Conservation (phyloP, 1,284 basidiomycete genomes). For the Moniliophthora roreri region DNA sequence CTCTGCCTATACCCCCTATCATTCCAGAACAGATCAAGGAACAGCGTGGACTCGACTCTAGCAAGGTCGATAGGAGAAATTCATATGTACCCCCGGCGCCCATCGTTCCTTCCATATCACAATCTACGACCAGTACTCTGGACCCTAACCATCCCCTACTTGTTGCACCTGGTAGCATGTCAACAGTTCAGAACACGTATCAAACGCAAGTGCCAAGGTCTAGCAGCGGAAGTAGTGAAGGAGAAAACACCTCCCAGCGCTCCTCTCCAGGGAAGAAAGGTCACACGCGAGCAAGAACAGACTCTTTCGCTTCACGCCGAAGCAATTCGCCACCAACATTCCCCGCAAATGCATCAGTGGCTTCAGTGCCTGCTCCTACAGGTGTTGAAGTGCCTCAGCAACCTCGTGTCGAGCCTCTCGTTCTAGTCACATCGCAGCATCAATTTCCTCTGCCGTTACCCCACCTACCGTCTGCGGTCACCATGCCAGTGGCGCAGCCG, state of each 20-base stretch:
- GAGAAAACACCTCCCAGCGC: background rate
- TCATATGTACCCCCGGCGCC: background rate
- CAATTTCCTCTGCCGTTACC: background rate
- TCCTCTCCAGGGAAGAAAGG: background rate
- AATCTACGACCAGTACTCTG: constrained; percentile 1
- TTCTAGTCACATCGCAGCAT: background rate
- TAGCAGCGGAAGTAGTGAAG: background rate
- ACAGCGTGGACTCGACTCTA: too few species aligned
- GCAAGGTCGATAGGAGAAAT: too few species aligned
- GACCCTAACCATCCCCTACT: constrained; percentile 3
- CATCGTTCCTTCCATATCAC: background rate
- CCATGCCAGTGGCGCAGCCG: background rate
- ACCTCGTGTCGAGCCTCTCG: background rate
- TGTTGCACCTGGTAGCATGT: background rate
- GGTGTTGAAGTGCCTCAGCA: background rate
- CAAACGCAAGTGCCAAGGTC: background rate
- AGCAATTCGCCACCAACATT: background rate
- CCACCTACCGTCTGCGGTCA: background rate
- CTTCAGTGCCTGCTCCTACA: background rate
- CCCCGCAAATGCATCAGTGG: background rate
- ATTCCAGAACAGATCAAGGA: too few species aligned
- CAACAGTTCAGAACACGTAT: background rate
- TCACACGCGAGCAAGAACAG: background rate
- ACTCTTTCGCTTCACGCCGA: background rate
- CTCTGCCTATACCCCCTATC: too few species aligned